Evolutionary conservation across 345 rosid species (phyloP).

Genomic region (Eucalyptus sp.): DNA sequence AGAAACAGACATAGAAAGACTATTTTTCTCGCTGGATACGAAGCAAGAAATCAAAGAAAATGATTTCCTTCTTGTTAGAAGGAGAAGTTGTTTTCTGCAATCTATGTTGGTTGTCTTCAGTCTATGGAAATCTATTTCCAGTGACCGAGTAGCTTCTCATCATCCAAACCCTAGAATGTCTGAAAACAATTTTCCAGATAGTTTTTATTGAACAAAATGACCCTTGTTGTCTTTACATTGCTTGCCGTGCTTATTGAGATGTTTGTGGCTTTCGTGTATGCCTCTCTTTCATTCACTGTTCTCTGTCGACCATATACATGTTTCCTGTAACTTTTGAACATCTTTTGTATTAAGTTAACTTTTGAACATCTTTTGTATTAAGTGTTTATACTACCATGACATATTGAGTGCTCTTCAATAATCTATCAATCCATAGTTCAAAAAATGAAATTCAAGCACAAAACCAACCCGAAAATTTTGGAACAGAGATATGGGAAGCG

Average conservation of each 20-base stretch:
- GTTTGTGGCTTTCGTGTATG: neutral
- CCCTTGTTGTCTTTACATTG: neutral
- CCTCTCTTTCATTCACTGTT: neutral
- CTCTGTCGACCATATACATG: neutral
- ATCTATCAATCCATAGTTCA: neutral
- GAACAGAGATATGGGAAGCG: neutral
- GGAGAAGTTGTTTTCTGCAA: neutral
- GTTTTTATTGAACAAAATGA: neutral
- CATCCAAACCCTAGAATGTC: neutral
- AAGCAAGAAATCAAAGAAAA: neutral
- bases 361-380: neutral
- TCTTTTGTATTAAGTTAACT: neutral
- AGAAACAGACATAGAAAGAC: neutral
- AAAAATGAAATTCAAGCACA: neutral
- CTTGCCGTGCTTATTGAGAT: neutral
- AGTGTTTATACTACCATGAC: neutral
- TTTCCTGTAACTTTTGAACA: neutral
- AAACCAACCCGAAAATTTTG: neutral
- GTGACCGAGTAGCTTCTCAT: neutral
- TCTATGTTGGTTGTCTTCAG: neutral
- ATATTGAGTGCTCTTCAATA: neutral
- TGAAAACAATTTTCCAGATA: neutral
- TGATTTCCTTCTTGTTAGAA: neutral
- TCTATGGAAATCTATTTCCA: neutral
- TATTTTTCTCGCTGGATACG: neutral